Evolutionary conservation across 1,284 basidiomycete genomes (phyloP).

Genomic region (Melampsora larici-populina): DNA sequence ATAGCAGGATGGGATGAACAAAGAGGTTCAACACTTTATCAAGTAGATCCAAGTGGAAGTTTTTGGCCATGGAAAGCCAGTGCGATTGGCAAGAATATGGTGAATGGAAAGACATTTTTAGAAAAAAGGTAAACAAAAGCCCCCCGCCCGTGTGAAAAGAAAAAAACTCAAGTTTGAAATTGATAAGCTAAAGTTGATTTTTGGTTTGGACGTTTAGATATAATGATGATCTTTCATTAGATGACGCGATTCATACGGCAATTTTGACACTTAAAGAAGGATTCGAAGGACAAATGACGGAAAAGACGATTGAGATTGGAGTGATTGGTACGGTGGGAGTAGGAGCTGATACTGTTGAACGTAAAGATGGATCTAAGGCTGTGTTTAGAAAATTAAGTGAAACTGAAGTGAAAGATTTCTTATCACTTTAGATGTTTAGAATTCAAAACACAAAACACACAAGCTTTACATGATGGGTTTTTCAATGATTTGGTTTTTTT

Average conservation of each 20-base stretch:
- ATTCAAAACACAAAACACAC: no score
- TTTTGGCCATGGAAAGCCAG: constrained; percentile 99
- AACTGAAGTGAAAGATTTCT: constrained; percentile 87
- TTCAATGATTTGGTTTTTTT: no score
- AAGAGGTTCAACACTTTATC: constrained; percentile 88
- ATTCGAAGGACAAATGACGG: constrained; percentile 99
- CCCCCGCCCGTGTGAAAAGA: not conserved
- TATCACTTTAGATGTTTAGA: constrained; percentile 39
- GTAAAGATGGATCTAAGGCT: constrained; percentile 62
- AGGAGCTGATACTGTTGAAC: constrained; percentile 62
- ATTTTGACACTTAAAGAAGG: constrained; percentile 96
- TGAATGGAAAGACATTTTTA: constrained; percentile 97
- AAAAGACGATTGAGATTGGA: constrained; percentile 99
- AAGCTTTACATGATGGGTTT: no score
- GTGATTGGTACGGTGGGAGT: constrained; percentile 74
- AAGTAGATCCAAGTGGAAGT: constrained; percentile 96
- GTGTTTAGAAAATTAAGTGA: constrained; percentile 90
- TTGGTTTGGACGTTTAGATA: no score
- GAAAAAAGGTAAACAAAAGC: constrained; percentile 66
- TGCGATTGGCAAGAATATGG: constrained; percentile 99
- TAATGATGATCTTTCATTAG: constrained; percentile 97
- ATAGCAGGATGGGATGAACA: constrained; percentile 93
- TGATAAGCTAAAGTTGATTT: no score
- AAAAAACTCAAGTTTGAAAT: not conserved
- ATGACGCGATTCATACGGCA: constrained; percentile 99